phyloP scores from a whole-genome alignment of 2,329 filamentous ascomycete species.

The Ascochyta koolunga region DNA sequence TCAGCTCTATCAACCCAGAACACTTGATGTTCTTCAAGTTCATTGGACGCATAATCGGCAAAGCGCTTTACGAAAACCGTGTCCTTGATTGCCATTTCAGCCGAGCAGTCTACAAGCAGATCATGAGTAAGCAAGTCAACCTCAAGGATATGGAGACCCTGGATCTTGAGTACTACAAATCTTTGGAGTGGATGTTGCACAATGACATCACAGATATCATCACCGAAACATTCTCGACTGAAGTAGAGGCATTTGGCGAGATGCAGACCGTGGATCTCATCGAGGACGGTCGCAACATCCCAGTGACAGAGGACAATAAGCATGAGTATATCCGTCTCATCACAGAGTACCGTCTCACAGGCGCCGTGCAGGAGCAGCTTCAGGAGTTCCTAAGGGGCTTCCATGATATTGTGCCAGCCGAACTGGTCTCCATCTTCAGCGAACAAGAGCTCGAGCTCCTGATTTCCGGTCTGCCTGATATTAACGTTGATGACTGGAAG shows the following conservation, averaged over 20 bases:
- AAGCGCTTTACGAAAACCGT: slow-evolving; percentile 94
- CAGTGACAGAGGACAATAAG: slow-evolving; percentile 98
- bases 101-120: slow-evolving; percentile 96
- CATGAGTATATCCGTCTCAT: slow-evolving; percentile 95
- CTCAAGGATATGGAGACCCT: slow-evolving; percentile 99
- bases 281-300: slow-evolving; percentile 85
- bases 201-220: slow-evolving; percentile 99
- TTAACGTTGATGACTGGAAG: slow-evolving; percentile 99
- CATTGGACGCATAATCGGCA: slow-evolving; percentile 97
- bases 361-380: slow-evolving; percentile 92
- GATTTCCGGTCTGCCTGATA: slow-evolving; percentile 95
- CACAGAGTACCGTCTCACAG: slow-evolving; percentile 90
- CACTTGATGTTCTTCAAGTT: slow-evolving; percentile 99
- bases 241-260: slow-evolving; percentile 92
- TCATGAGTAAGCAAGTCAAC: slow-evolving; percentile 91
- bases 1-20: slow-evolving; percentile 92
- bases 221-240: slow-evolving; percentile 92
- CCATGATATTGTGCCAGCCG: slow-evolving; percentile 95
- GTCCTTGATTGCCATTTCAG: slow-evolving; percentile 99
- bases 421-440: slow-evolving; percentile 96
- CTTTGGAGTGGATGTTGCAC: slow-evolving; percentile 95
- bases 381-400: slow-evolving; percentile 93
- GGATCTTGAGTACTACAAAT: slow-evolving; percentile 98
- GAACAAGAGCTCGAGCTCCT: slow-evolving; percentile 96
- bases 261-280: slow-evolving; percentile 86